Conservation (phyloP, 164 flowering plant genomes). For the Amborella trichopoda region DNA sequence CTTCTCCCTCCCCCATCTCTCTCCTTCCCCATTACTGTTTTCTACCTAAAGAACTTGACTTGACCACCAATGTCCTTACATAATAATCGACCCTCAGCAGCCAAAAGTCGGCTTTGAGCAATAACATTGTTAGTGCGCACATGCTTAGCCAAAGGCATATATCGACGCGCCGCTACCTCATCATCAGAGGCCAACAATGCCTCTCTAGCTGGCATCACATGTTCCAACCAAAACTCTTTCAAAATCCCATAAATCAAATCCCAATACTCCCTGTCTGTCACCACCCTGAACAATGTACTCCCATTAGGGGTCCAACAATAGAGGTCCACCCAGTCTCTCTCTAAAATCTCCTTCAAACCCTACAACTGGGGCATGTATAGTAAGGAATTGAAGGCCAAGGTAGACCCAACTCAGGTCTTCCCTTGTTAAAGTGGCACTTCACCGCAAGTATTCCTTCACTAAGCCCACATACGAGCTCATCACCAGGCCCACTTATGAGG, state of each 20-base stretch:
- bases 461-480: conserved; percentile 72
- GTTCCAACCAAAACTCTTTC: conserved; percentile 93
- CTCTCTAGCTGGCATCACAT: conserved; percentile 82
- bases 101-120: conserved; percentile 47
- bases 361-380: conserved; percentile 98
- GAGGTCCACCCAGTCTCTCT: conserved; percentile 85
- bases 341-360: conserved; percentile 95
- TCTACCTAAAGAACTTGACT: no score
- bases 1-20: no score
- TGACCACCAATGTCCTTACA: conserved; percentile 84
- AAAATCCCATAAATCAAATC: conserved; percentile 58
- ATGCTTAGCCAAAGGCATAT: conserved; percentile 55
- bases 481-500: conserved; percentile 96
- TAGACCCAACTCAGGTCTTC: conserved; percentile 68
- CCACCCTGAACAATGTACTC: conserved; percentile 70
- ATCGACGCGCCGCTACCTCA: conserved; percentile 42
- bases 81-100: conserved; percentile 47
- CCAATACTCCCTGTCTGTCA: conserved; percentile 64
- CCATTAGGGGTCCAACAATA: conserved; percentile 96
- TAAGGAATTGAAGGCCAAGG: conserved; percentile 85
- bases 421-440: conserved; percentile 92
- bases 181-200: conserved; percentile 36
- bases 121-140: conserved; percentile 58
- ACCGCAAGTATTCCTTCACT: conserved; percentile 98
- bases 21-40: no score